These are phyloP conservation scores for Triticum monococcum DNA, from an alignment of 176 grass and related monocot species.

Conservation along the genomic window DNA sequence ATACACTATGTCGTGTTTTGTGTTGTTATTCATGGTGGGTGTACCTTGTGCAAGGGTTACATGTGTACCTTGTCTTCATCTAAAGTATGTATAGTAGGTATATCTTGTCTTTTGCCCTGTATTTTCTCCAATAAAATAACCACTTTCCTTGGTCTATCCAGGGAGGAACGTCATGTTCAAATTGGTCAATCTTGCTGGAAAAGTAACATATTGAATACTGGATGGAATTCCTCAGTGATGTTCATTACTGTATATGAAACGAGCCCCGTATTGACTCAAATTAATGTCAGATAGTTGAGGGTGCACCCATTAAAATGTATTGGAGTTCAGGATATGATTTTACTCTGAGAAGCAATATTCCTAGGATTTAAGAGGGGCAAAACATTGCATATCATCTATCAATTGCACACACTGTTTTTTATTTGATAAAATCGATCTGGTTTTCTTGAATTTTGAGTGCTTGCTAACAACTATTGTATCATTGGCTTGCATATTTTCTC, in stretches of 20 bases:
- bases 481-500: background rate
- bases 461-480: background rate
- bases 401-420: background rate
- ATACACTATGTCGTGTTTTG: too few relatives aligned
- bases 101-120: background rate
- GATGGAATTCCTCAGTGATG: background rate
- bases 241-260: slow-evolving; percentile 11
- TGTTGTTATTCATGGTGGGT: too few relatives aligned
- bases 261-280: background rate
- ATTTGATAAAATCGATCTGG: background rate
- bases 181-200: background rate
- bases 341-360: background rate
- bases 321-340: background rate
- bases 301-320: background rate
- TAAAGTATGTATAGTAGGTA: slow-evolving; percentile 32
- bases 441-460: background rate
- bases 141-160: background rate
- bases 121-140: background rate
- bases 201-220: slow-evolving; percentile 1
- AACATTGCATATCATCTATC: background rate
- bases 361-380: background rate
- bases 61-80: background rate
- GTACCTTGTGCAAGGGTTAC: too few relatives aligned
- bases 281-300: background rate
- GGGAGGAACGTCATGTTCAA: background rate